A percentile compares a stretch with the other conserved stretches of the same genome.
Conservation (phyloP, 768 basidiomycete species). For the Leccinum fibrillosum region DNA sequence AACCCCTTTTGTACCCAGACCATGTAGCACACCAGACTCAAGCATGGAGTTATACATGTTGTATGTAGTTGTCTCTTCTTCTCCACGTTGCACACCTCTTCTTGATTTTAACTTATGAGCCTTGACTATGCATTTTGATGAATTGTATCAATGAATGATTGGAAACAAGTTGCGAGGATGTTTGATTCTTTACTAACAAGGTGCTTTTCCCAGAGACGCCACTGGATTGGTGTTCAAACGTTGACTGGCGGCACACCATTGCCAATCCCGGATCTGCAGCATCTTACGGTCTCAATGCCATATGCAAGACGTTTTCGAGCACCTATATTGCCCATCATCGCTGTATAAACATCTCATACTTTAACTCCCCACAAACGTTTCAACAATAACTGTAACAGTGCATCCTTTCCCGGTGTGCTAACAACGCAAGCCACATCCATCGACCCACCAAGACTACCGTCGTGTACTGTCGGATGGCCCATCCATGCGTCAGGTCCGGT, state of each 20-base stretch:
- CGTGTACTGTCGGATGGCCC: slow-evolving; percentile 18
- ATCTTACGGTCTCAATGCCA: background rate
- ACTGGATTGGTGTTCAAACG: background rate
- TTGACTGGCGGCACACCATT: too few species aligned
- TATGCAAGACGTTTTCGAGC: background rate
- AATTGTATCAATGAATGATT: background rate
- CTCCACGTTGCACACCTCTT: background rate
- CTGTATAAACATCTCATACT: background rate
- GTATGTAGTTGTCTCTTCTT: slow-evolving; percentile 12
- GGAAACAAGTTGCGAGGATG: background rate
- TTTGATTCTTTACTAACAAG: too few species aligned
- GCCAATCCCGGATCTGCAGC: too few species aligned
- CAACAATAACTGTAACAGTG: slow-evolving; percentile 46
- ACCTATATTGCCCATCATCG: too few species aligned
- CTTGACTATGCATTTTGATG: background rate
- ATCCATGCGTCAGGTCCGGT: slow-evolving; percentile 18
- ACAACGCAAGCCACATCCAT: slow-evolving; percentile 46
- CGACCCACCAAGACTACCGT: slow-evolving; percentile 21
- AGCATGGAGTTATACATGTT: slow-evolving; percentile 2
- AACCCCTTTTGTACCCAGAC: slow-evolving; percentile 8
- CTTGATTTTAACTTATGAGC: background rate
- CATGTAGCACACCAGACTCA: slow-evolving; percentile 22
- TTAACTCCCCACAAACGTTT: slow-evolving; percentile 52
- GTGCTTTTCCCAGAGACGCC: slow-evolving; percentile 7
- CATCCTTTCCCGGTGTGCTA: slow-evolving; percentile 62